Evolutionary conservation across 148 eudicot species (phyloP).

Genomic region (Selenicereus undatus): DNA sequence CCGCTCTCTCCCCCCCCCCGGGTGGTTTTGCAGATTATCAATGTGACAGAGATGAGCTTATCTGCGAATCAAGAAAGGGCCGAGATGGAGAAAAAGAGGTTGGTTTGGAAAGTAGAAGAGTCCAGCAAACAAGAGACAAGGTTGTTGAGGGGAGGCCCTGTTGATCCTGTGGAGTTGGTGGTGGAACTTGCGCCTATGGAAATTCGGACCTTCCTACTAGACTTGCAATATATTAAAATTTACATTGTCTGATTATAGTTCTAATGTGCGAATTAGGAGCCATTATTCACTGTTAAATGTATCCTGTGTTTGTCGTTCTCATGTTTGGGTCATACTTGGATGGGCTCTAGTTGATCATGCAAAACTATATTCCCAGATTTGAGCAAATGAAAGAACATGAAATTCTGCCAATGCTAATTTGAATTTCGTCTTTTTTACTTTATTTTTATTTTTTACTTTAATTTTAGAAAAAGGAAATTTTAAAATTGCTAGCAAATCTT

Average conservation of each 20-base stretch:
- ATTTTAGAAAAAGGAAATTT: too few relatives aligned
- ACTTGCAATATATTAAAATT: slow-evolving; percentile 17
- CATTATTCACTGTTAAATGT: not conserved
- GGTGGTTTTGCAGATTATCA: slow-evolving; percentile 45
- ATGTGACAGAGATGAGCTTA: slow-evolving; percentile 72
- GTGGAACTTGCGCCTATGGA: slow-evolving; percentile 90
- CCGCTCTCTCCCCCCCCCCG: not conserved
- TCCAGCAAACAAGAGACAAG: slow-evolving; percentile 33
- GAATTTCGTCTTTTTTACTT: too few relatives aligned
- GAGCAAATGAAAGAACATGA: too few relatives aligned
- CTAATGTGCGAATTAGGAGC: not conserved
- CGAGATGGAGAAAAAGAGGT: slow-evolving; percentile 69
- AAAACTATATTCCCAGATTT: too few relatives aligned
- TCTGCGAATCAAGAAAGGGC: slow-evolving; percentile 87
- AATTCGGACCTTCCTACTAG: slow-evolving; percentile 67
- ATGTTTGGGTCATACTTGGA: not conserved
- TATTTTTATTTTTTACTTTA: too few relatives aligned
- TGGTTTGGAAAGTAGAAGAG: slow-evolving; percentile 71
- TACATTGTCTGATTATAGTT: not conserved
- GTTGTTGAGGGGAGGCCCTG: slow-evolving; percentile 58
- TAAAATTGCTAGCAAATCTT: too few relatives aligned
- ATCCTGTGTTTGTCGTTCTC: not conserved
- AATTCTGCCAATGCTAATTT: too few relatives aligned
- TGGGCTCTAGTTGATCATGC: not conserved
- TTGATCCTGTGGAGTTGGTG: slow-evolving; percentile 53